Evolutionary conservation across 805 yeast species (phyloP), one percentile per base, ranked within the genome.

Genomic region (Clavispora fructus): DNA sequence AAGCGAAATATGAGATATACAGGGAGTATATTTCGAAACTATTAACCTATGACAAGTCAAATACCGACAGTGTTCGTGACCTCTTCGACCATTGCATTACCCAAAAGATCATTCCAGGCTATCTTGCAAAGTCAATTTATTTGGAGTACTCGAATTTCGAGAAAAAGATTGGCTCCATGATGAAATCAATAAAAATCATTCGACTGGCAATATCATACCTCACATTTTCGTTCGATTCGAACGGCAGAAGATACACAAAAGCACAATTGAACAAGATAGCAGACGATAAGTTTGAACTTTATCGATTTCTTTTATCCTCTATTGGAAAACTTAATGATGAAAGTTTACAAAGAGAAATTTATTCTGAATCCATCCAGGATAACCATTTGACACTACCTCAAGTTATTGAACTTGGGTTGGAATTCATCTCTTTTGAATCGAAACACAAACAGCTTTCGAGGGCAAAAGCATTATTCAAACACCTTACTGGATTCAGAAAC

Each of bases 71-170:
- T 29, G 64, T 86, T 6, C 68, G 96, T 32, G 95, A 87, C 47
- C 57, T 85, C 13, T 90, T 87, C 65, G 96, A 88, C 41, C 79
- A 80, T 39, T 77, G 89, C 6, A 54, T 87, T 4, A 69, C 42
- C 13, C 29, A 49, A 1, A 33, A 44, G 4, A 9, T 29, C 44
- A 73, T 87, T 51, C 85, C 87, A 0, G 60, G 58, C 1, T 45
- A 72, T 19, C 56, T 72, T n/a, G 68, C 75, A 40, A 75, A 76
- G 46, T 61, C 79, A 0, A 65, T 88, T 0, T 75, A 70, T 51
- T 46, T 81, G 1, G 55, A 78, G 32, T 87, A 85, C 58, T 78
- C 84, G 2, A 65, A 80, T 31, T 80, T 79, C 56, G 96, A 90
- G 57, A 77, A 75, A 50, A 66, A 63, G 0, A 60, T 65, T 39